Evolutionary conservation across 2,329 filamentous ascomycete species (phyloP).

Genomic region (Alternaria triticina): DNA sequence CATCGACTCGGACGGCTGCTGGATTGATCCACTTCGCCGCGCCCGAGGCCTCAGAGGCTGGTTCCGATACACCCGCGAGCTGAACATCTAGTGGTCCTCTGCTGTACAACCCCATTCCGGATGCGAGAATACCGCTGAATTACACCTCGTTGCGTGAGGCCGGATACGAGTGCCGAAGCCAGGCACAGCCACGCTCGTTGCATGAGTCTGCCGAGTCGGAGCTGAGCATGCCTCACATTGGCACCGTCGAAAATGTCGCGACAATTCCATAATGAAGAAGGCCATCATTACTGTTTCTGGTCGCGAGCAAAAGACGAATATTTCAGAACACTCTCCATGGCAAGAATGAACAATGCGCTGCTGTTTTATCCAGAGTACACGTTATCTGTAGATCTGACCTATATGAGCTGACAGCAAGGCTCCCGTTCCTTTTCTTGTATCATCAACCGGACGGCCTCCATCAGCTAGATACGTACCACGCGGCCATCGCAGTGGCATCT

Average conservation of each 20-base stretch:
- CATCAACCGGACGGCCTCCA: neutral
- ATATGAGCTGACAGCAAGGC: neutral
- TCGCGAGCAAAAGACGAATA: neutral
- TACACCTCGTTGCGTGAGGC: neutral
- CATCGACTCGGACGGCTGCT: conserved; percentile 1
- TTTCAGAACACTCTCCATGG: neutral
- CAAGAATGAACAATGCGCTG: neutral
- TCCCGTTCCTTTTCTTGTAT: neutral
- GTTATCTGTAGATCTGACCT: neutral
- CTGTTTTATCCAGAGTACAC: neutral
- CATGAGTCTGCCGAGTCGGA: neutral
- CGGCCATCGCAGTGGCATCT: neutral
- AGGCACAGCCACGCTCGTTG: neutral
- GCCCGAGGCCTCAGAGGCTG: neutral
- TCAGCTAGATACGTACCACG: conserved; percentile 1
- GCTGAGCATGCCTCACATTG: neutral
- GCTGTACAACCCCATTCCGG: neutral
- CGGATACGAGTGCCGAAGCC: neutral
- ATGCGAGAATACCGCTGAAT: neutral
- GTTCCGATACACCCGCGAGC: neutral
- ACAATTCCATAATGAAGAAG: neutral
- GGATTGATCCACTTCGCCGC: neutral
- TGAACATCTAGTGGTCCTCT: neutral
- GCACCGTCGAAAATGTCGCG: neutral
- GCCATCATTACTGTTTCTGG: neutral